phyloP scores from a whole-genome alignment of 1,284 basidiomycete genomes.

The Malassezia pachydermatis region DNA sequence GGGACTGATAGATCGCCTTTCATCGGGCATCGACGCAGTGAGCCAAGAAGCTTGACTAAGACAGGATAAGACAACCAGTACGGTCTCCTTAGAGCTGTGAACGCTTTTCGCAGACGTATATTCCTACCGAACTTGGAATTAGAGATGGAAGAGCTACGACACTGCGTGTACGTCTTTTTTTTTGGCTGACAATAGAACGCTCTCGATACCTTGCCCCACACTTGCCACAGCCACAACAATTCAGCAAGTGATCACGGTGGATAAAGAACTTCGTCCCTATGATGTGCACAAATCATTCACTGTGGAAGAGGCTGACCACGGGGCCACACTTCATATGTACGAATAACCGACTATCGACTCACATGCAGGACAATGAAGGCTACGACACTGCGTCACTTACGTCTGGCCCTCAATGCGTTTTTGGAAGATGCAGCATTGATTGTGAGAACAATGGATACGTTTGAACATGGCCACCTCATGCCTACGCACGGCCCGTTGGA shows the following conservation, averaged over 20 bases:
- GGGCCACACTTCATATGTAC: constrained; percentile 3
- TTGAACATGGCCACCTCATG: constrained; percentile 3
- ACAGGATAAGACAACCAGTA: too few species aligned
- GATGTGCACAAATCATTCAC: constrained; percentile 27
- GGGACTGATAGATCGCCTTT: too few species aligned
- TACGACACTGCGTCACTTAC: constrained; percentile 32
- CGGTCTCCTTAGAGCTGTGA: too few species aligned
- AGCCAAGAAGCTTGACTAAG: too few species aligned
- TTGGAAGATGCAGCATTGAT: constrained; percentile 31
- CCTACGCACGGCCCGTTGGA: constrained; percentile 21
- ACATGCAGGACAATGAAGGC: constrained; percentile 17
- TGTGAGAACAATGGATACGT: constrained; percentile 29
- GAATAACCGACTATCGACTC: neutral
- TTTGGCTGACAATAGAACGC: constrained; percentile 25
- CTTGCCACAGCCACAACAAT: constrained; percentile 20
- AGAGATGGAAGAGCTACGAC: constrained; percentile 1
- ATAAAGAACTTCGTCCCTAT: constrained; percentile 34
- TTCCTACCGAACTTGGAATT: too few species aligned
- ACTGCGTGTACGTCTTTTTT: constrained; percentile 8
- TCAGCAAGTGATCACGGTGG: constrained; percentile 26
- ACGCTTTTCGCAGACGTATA: too few species aligned
- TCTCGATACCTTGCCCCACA: constrained; percentile 29
- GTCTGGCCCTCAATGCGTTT: constrained; percentile 33
- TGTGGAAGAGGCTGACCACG: constrained; percentile 8
- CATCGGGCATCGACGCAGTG: too few species aligned